Conservation (phyloP, 2,329 filamentous ascomycete species). For the Fusarium tanahbumbuense region DNA sequence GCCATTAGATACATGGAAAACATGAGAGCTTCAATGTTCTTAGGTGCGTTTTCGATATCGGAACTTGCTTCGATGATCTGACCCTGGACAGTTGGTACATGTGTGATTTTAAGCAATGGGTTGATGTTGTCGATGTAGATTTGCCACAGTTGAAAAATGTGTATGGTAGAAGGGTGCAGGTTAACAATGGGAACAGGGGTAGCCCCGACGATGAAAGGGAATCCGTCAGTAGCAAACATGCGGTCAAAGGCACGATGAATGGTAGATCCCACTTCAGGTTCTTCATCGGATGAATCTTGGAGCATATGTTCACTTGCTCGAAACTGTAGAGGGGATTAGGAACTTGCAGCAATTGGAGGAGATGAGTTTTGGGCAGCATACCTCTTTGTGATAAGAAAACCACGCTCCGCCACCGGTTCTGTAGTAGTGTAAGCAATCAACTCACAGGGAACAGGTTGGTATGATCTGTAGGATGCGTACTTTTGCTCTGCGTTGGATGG, state of each 20-base stretch:
- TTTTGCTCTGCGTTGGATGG: conserved; percentile 46
- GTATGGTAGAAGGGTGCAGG: conserved; percentile 65
- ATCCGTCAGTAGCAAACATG: conserved; percentile 69
- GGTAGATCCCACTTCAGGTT: conserved; percentile 63
- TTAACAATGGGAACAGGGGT: conserved; percentile 57
- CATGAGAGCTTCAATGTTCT: conserved; percentile 73
- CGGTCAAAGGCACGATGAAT: conserved; percentile 70
- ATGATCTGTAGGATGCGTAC: conserved; percentile 33
- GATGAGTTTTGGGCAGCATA: conserved; percentile 43
- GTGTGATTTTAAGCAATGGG: conserved; percentile 74
- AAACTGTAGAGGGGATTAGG: conserved; percentile 54
- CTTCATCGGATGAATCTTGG: conserved; percentile 68
- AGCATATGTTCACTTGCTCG: conserved; percentile 61
- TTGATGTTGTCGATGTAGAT: conserved; percentile 77
- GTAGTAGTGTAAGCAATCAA: conserved; percentile 20
- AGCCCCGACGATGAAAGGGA: conserved; percentile 67
- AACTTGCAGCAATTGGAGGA: background rate
- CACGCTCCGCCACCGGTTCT: conserved; percentile 50
- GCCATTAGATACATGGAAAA: conserved; percentile 73
- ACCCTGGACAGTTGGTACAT: conserved; percentile 73
- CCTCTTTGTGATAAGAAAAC: conserved; percentile 66
- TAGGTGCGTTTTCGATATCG: conserved; percentile 64
- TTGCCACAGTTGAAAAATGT: conserved; percentile 75
- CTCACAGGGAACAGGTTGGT: background rate
- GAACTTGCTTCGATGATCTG: conserved; percentile 72